Evolutionary conservation across 129 eudicot species (phyloP), one percentile per base, ranked within the genome.

Genomic region (Gnaphalium uliginosum): DNA sequence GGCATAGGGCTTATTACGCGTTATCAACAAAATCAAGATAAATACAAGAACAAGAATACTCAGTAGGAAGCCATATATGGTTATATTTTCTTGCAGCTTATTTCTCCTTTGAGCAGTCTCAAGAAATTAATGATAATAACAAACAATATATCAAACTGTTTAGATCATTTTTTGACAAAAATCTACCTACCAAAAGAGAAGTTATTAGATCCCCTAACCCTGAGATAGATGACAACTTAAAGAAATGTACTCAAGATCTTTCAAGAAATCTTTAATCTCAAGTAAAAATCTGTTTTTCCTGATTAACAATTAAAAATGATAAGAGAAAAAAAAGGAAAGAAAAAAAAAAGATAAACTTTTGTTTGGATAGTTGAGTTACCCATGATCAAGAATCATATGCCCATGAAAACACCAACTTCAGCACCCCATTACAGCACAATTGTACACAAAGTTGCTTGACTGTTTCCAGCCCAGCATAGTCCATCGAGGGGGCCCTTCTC

Each of bases 371-470:
- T 75, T 74, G 80, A 76, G 80, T 76, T 76, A 66, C 80, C 80
- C 71, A 76, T 76, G 71, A 78, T 78, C 70, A 77, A 81, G 88
- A 79, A 87, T 79, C 82, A 71, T 37, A 85, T 62, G 72, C 74
- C 73, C 70, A 78, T 58, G 78, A 73, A 61, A 89, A 77, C 78
- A 71, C 74, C 67, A 76, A 46, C 74, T 66, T 69, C 84, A 92
- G 89, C 97, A 92, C 23, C 97, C 97, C 97, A 92, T 92, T 77
- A 92, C 97, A 5, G 97, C 96, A 81, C 97, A 92, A 74, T 89
- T 92, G 90, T 86, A 92, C 30, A 92, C 97, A 85, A 92, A 92
- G 83, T 86, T 88, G 65, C 84, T 77, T 5, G 89, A 86, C 71
- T 81, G 90, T 76, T 88, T 86, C 68, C 83, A 41, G 68, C 86